Evolutionary conservation across 2,329 filamentous ascomycete species (phyloP), one percentile per base, ranked within the genome.

Genomic region (Aureobasidium namibiae): DNA sequence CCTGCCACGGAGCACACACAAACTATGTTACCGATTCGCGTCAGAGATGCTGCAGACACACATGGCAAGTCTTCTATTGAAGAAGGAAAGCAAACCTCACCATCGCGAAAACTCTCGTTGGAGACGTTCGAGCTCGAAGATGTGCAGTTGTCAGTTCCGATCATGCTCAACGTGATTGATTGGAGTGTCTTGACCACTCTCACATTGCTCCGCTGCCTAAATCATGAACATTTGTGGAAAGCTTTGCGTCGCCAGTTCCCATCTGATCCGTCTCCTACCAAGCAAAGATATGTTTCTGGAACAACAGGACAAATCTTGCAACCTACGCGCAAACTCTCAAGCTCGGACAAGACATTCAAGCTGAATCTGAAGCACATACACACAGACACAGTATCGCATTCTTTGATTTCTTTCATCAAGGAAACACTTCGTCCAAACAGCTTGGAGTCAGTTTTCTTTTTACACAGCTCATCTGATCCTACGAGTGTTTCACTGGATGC

Each of bases 341-440:
- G 4, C 7, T 14, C 57, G 18, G 33, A 38, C 1, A 36, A 14
- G 13, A 65, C 58, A 21, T 61, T 29, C 77, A 79, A 59, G 16
- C 76, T 94, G 11, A 82, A 81, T 5, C 74, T 94, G 54, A 91
- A 86, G 72, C 82, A 86, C 63, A 80, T 94, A 14, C 87, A 92
- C 67, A 90, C 87, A 1, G 88, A 94, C 71, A 80, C 79, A 13
- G 85, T 88, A 2, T 88, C 88, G 1, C 76, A 81, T 8, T 78
- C 85, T 24, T 74, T 94, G 16, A 83, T 94, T 57, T 78, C 79
- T 1, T 92, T 94, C 67, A 77, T 94, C 62, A 89, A 87, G 65
- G 87, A 92, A 62, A 86, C 88, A 0, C 77, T 94, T 38, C 86
- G 85, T 21, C 89, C 89, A 1, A 89, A 94, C 69, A 87, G 83